Base-by-base conservation (phyloP, 2,329 filamentous ascomycete species). In the Botryotinia globosa region DNA sequence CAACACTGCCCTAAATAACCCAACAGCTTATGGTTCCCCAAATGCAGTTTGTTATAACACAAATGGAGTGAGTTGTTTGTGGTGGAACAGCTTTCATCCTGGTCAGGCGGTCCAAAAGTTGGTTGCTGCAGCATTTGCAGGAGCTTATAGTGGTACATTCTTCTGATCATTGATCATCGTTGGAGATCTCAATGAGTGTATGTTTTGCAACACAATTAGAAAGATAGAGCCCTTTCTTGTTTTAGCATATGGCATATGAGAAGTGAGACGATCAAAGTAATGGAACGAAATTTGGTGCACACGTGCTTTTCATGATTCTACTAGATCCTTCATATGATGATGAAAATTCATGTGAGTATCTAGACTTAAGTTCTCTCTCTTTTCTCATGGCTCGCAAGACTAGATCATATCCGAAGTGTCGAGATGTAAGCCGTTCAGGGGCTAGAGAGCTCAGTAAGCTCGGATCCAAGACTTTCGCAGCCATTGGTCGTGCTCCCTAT, bases 81-180 rank as follows among this genome's bases (percentile, higher is more conserved):
- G 74, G 74, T 74, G 56, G 25, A 73, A 75, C 51, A 71, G 63
- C 42, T 72, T 72, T n/a, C 72, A 75, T 45, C 74, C 74, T 10
- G 74, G 72, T 18, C 54, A 68, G 34, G 73, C 64, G 32, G 71
- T 74, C 45, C 73, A 74, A 16, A 73, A 72, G 7, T 65, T 74
- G 16, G 67, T 73, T 37, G 73, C 73, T 37, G 32, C 45, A n/a
- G 68, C 42, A 7, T 62, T 73, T 8, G 61, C 69, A 66, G 61
- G 32, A n/a, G 20, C 22, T 7, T 71, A 54, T 2, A 44, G 20
- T 12, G 69, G 61, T 8, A 65, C 45, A 54, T 71, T 71, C 39
- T 71, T 70, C 29, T 70, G 32, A 63, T 51, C 48, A 54, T 3
- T 7, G 48, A 54, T 16, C 48, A 7, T 51, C 12, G 0, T 51